Conservation (phyloP, 2,329 filamentous ascomycete species). For the Fusarium sp. region DNA sequence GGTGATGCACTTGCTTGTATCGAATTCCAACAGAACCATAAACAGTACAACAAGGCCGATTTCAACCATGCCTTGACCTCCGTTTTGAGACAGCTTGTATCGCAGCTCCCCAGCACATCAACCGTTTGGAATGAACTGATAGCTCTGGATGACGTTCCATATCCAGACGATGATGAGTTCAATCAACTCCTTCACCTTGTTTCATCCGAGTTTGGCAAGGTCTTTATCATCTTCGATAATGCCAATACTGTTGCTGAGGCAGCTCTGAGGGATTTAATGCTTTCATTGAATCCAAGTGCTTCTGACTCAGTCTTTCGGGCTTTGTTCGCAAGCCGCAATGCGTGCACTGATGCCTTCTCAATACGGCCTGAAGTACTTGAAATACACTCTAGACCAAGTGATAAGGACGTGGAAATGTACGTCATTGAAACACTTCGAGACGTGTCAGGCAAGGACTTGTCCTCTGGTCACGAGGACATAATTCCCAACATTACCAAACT, state of each 20-base stretch:
- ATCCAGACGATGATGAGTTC: background rate
- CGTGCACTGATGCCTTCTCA: background rate
- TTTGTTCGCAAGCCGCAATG: background rate
- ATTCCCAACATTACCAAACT: background rate
- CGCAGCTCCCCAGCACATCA: background rate
- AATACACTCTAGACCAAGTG: background rate
- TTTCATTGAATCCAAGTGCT: background rate
- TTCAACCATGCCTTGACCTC: background rate
- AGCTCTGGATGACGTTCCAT: background rate
- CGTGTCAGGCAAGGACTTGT: background rate
- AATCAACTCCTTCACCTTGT: background rate
- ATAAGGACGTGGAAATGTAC: background rate
- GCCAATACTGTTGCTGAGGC: background rate
- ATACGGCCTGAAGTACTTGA: background rate
- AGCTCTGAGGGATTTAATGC: background rate
- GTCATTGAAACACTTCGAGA: background rate
- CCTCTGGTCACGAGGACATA: background rate
- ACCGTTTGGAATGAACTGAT: accelerated
- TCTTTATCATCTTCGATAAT: background rate
- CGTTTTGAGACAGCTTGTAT: background rate
- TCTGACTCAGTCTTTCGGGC: background rate
- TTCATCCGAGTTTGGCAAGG: background rate
- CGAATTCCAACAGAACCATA: background rate
- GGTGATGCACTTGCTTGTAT: background rate
- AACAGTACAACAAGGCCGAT: background rate